phyloP scores from a whole-genome alignment of 768 basidiomycete species.

The Termitomyces sp. region DNA sequence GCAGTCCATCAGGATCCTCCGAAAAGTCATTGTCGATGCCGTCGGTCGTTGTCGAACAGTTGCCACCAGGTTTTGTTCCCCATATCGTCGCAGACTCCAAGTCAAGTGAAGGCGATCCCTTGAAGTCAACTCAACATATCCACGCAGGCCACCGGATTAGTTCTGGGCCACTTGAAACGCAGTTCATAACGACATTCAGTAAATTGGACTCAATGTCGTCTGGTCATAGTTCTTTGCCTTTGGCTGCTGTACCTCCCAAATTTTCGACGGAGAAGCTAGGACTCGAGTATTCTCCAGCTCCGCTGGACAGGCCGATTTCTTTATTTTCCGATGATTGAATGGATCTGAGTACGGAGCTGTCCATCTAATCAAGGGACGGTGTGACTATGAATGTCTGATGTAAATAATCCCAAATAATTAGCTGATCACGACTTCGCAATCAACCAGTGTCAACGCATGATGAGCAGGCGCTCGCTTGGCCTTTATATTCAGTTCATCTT shows the following conservation, averaged over 20 bases:
- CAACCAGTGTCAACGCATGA: not conserved
- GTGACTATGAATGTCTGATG: not conserved
- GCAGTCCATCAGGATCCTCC: not conserved
- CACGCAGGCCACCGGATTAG: conserved; percentile 4
- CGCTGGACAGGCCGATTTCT: conserved; percentile 7
- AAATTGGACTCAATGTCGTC: not conserved
- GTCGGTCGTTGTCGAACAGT: conserved; percentile 17
- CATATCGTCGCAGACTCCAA: conserved; percentile 19
- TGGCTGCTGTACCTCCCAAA: not conserved
- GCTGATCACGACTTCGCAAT: not conserved
- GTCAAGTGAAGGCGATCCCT: not conserved
- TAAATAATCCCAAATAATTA: not conserved
- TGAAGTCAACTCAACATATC: not conserved
- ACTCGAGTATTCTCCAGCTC: conserved; percentile 6
- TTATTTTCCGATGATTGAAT: conserved; percentile 9
- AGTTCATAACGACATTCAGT: not conserved
- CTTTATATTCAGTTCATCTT: not conserved
- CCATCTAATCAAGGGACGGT: no score
- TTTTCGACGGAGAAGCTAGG: not conserved
- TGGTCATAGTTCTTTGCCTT: not conserved
- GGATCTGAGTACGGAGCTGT: not conserved
- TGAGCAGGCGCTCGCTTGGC: not conserved
- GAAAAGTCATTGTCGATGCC: not conserved
- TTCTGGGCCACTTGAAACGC: not conserved
- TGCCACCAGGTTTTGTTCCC: conserved; percentile 34